These are phyloP conservation scores for Rhodotorula sp. DNA, from an alignment of 1,284 basidiomycete species.

Conservation along the genomic window DNA sequence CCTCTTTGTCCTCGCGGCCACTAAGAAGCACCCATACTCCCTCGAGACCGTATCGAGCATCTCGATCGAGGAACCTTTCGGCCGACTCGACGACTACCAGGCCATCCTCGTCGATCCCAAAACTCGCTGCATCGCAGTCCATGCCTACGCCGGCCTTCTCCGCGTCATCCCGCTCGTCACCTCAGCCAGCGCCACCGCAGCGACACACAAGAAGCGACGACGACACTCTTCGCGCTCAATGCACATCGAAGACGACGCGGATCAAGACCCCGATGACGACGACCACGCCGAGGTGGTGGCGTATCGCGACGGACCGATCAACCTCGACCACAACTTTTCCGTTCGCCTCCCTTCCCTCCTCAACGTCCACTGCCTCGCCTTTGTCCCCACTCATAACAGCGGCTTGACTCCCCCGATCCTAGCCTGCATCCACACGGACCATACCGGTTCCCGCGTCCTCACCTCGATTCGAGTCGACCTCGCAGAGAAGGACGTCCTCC, in stretches of 20 bases:
- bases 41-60: conserved; percentile 24
- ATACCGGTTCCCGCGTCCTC: conserved; percentile 19
- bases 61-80: conserved; percentile 39
- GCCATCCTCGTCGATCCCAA: conserved; percentile 34
- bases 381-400: conserved; percentile 13
- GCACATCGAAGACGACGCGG: background rate
- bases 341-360: conserved; percentile 36
- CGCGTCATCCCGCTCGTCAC: conserved; percentile 39
- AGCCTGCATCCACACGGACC: conserved; percentile 24
- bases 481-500: conserved; percentile 30
- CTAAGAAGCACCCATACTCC: background rate
- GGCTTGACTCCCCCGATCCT: conserved; percentile 10
- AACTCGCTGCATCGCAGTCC: conserved; percentile 31
- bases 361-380: conserved; percentile 36
- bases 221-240: background rate
- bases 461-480: conserved; percentile 24
- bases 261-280: background rate
- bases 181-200: background rate
- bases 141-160: conserved; percentile 43
- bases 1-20: conserved; percentile 32
- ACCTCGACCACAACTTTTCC: conserved; percentile 36
- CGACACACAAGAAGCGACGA: background rate
- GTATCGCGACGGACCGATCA: conserved; percentile 3
- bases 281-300: background rate
- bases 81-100: conserved; percentile 29